phyloP scores from a whole-genome alignment of 2,329 filamentous ascomycete species.

The Alternaria gansuensis region DNA sequence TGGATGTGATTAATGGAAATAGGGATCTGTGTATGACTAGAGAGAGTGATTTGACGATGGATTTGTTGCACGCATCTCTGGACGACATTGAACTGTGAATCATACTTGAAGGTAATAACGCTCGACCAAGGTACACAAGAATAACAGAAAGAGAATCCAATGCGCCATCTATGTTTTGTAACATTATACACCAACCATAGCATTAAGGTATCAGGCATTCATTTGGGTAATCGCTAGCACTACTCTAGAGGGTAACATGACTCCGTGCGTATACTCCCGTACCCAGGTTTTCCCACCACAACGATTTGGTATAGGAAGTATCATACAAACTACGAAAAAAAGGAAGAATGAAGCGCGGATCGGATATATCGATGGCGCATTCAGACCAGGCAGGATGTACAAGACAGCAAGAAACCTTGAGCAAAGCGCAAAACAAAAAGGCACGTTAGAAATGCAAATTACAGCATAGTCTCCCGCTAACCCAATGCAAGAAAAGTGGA shows the following conservation, averaged over 20 bases:
- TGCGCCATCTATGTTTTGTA: not conserved
- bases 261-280: not conserved
- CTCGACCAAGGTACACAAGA: not conserved
- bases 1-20: no score
- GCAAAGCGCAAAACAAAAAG: not conserved
- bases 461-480: constrained; percentile 4
- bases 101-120: not conserved
- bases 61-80: not conserved
- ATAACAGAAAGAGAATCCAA: not conserved
- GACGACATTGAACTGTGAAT: not conserved
- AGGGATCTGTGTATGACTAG: not conserved
- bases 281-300: not conserved
- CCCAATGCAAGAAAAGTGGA: not conserved
- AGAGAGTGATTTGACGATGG: not conserved
- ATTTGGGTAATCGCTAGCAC: not conserved
- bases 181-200: not conserved
- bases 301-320: constrained; percentile 1
- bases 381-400: not conserved
- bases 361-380: not conserved
- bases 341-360: not conserved
- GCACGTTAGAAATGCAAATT: constrained; percentile 4
- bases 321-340: constrained; percentile 1
- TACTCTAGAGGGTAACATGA: not conserved
- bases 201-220: not conserved
- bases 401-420: not conserved